These are phyloP conservation scores for Euryodendron excelsum DNA, from an alignment of 148 eudicot species.

Conservation along the genomic window DNA sequence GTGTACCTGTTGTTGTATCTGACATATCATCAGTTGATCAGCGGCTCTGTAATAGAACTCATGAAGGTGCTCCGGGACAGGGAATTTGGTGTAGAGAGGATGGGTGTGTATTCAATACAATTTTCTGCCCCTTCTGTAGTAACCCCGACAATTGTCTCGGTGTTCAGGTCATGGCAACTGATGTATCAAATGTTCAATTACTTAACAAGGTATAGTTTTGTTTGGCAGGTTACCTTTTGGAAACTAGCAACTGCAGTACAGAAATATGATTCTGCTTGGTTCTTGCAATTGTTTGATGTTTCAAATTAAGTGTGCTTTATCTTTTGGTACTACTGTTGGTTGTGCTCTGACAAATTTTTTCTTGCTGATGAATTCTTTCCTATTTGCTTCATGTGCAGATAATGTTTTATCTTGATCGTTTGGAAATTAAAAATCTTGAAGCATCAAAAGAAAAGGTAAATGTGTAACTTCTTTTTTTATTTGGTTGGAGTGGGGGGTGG, in stretches of 20 bases:
- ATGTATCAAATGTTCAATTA: constrained; percentile 58
- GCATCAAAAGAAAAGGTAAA: constrained; percentile 40
- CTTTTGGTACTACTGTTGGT: neutral
- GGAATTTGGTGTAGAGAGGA: constrained; percentile 88
- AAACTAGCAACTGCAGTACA: neutral
- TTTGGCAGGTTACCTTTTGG: neutral
- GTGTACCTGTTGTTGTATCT: constrained; percentile 42
- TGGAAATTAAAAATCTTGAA: constrained; percentile 41
- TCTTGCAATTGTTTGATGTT: constrained; percentile 9
- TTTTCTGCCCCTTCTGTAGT: constrained; percentile 69
- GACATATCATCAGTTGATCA: constrained; percentile 55
- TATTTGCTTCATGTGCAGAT: constrained; percentile 44
- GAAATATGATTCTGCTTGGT: neutral
- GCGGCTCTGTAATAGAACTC: constrained; percentile 34
- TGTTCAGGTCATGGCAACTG: constrained; percentile 72
- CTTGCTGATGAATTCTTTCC: neutral
- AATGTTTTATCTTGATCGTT: constrained; percentile 47
- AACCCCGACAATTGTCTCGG: constrained; percentile 60
- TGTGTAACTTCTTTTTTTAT: neutral
- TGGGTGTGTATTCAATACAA: constrained; percentile 71
- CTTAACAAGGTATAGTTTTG: constrained; percentile 53
- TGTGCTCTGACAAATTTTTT: neutral
- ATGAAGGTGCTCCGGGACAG: constrained; percentile 42
- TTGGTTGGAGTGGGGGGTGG: neutral
- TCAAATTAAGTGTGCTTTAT: constrained; percentile 13